Evolutionary conservation across 495 filamentous ascomycete species (phyloP).

Genomic region (Daldinia caldariorum): DNA sequence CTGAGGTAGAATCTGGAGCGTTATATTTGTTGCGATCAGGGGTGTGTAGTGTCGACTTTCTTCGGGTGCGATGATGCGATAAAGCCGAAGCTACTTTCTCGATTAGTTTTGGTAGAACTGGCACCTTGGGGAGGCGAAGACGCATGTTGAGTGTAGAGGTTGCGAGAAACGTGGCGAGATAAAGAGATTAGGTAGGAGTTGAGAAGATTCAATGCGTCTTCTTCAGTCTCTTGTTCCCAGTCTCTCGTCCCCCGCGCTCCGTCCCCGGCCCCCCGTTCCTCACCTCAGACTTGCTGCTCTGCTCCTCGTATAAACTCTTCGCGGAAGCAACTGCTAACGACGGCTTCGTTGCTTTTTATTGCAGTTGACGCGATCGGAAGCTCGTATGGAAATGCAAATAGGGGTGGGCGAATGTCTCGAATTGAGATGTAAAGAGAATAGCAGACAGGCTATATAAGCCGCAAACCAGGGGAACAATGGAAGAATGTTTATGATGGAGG

Average conservation of each 20-base stretch:
- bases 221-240: not conserved
- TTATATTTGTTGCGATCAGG: slow-evolving; percentile 10
- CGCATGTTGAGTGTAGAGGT: slow-evolving; percentile 28
- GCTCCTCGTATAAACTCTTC: too few relatives aligned
- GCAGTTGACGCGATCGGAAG: not conserved
- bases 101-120: slow-evolving; percentile 41
- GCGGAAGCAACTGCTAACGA: not conserved
- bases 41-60: slow-evolving; percentile 2
- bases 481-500: not conserved
- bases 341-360: not conserved
- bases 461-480: not conserved
- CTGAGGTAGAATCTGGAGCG: not conserved
- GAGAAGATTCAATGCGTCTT: slow-evolving; percentile 2
- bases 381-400: not conserved
- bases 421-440: not conserved
- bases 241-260: slow-evolving; percentile 4
- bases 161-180: slow-evolving; percentile 24
- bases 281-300: not conserved
- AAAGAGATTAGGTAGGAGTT: slow-evolving; percentile 19
- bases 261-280: slow-evolving; percentile 8
- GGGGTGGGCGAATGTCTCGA: not conserved
- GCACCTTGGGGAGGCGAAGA: slow-evolving; percentile 20
- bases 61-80: slow-evolving; percentile 26
- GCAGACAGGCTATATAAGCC: not conserved
- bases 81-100: slow-evolving; percentile 38